These are phyloP conservation scores for Adansonia gregorii DNA, from an alignment of 441 rosid species.

Conservation along the genomic window DNA sequence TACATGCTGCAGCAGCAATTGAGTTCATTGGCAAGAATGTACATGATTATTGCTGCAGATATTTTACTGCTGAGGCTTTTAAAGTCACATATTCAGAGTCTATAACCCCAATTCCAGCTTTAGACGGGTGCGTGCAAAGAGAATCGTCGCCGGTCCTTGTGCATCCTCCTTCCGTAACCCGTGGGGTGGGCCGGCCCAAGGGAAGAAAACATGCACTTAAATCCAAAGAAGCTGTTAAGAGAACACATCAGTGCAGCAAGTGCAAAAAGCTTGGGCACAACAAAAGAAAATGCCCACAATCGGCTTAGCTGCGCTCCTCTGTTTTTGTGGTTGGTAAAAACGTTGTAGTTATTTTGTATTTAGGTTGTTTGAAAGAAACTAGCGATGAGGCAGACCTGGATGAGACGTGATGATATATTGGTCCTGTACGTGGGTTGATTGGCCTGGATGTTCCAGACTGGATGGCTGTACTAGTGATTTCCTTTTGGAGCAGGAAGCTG, in stretches of 20 bases:
- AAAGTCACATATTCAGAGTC: constrained; percentile 62
- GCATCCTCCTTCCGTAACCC: constrained; percentile 58
- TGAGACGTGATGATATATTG: not conserved
- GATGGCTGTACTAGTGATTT: constrained; percentile 11
- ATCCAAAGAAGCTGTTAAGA: constrained; percentile 53
- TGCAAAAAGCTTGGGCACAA: constrained; percentile 82
- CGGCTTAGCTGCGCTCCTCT: not conserved
- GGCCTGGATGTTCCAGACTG: not conserved
- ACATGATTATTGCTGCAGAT: constrained; percentile 64
- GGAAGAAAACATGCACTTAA: constrained; percentile 47
- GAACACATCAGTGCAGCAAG: constrained; percentile 74
- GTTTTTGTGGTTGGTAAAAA: not conserved
- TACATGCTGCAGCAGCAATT: constrained; percentile 67
- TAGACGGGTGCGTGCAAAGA: constrained; percentile 37
- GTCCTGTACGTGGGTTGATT: not conserved
- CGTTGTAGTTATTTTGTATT: not conserved
- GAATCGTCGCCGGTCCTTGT: constrained; percentile 37
- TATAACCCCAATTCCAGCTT: constrained; percentile 66
- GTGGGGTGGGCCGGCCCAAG: constrained; percentile 71
- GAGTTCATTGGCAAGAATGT: constrained; percentile 48
- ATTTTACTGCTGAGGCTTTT: constrained; percentile 55
- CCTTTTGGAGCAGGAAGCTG: not conserved
- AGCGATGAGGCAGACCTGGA: not conserved
- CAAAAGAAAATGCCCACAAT: constrained; percentile 68
- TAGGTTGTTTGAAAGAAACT: not conserved